Evolutionary conservation across 768 basidiomycete species (phyloP).

Genomic region (Mycena alexandri): DNA sequence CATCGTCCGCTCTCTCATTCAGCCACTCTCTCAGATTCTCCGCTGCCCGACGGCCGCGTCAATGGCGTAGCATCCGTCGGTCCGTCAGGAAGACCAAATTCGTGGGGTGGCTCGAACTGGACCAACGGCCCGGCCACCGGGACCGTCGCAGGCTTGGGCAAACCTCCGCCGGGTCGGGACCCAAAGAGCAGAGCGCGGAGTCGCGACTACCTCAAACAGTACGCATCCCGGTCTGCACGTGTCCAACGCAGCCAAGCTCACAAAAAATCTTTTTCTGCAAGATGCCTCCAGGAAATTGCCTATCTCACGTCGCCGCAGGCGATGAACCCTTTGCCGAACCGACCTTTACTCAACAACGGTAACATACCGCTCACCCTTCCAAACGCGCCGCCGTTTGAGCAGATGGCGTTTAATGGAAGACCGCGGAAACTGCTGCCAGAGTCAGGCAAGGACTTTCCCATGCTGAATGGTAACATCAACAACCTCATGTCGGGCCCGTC

Average conservation of each 20-base stretch:
- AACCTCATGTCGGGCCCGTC: conserved; percentile 65
- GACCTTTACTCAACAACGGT: conserved; percentile 79
- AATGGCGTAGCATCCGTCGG: conserved; percentile 69
- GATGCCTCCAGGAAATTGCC: conserved; percentile 97
- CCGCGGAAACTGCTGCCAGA: conserved; percentile 87
- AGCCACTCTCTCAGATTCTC: conserved; percentile 66
- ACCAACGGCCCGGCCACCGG: conserved; percentile 59
- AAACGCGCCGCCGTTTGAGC: conserved; percentile 81
- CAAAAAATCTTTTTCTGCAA: conserved; percentile 45
- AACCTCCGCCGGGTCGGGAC: conserved; percentile 85
- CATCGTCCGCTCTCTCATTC: conserved; percentile 33
- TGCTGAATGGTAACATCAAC: conserved; percentile 70
- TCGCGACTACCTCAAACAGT: conserved; percentile 98
- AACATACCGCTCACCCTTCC: conserved; percentile 74
- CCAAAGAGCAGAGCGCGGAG: conserved; percentile 96
- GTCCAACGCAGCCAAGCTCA: conserved; percentile 17
- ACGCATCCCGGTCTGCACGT: conserved; percentile 47
- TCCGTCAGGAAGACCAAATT: conserved; percentile 63
- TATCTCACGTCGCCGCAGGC: conserved; percentile 98
- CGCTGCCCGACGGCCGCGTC: conserved; percentile 75
- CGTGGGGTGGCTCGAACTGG: conserved; percentile 68
- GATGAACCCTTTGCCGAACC: conserved; percentile 94
- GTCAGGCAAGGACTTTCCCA: conserved; percentile 75
- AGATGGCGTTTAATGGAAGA: conserved; percentile 80
- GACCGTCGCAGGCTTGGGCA: conserved; percentile 66